Evolutionary conservation across 2,329 filamentous ascomycete genomes (phyloP), one percentile per base, ranked within the genome.

Genomic region (Fusarium continuum): DNA sequence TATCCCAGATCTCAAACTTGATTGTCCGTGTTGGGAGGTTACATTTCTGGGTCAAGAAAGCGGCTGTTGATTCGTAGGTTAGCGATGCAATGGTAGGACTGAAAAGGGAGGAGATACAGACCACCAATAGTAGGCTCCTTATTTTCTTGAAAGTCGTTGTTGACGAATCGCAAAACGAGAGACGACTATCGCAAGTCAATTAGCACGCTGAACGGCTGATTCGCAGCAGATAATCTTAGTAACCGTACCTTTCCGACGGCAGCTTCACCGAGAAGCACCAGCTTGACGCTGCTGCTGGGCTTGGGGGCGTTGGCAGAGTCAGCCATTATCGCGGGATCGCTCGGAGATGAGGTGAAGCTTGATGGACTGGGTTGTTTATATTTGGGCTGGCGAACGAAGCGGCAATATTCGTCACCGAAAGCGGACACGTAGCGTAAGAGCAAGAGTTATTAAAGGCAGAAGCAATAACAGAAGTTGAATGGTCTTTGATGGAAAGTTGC

Each of bases 101-200:
- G 25, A 39, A 26, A 25, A 16, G 29, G 35, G 31, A 39, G 56
- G 46, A 43, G 65, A 50, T 47, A 78, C 85, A 67, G 85, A 96
- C 93, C 93, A 84, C 95, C 95, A 80, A 99, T 99, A 67, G 95
- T 99, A 62, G 95, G 95, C 78, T 99, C 95, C 84, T 98, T 98
- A 81, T 98, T 98, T 81, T 98, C 95, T 83, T 99, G 95, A 74
- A 99, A 99, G 80, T 98, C 94, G 81, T 99, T 95, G 85, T 98
- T 98, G 76, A 99, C 95, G 80, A 99, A 99, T 74, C 95, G 92
- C 75, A 99, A 86, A 64, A 99, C 95, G 56, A 99, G 88, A 39
- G 95, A 99, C 44, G 95, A 98, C 95, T 96, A 73, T 58, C 31
- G 51, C 57, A 64, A 51, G 64, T 73, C 61, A 77, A 57, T 68